Evolutionary conservation across 2,329 filamentous ascomycete species (phyloP).

Genomic region (Monosporascus sp.): DNA sequence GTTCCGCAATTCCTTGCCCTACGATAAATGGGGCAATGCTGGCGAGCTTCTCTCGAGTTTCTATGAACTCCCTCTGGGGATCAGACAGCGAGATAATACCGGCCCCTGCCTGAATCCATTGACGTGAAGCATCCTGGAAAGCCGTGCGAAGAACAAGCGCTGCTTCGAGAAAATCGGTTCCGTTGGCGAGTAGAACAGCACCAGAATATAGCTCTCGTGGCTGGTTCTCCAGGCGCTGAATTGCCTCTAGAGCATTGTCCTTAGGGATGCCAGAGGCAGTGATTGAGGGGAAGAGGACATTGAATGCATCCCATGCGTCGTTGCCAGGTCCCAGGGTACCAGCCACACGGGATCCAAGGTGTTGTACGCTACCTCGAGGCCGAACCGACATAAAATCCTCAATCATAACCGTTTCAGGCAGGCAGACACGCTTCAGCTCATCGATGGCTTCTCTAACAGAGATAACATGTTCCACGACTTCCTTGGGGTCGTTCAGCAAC

Average conservation of each 20-base stretch:
- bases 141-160: too few species aligned
- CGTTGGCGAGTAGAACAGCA: conserved; percentile 7
- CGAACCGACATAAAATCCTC: conserved; percentile 13
- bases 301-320: conserved; percentile 13
- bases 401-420: conserved; percentile 6
- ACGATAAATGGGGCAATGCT: not conserved
- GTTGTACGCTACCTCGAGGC: conserved; percentile 11
- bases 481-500: too few species aligned
- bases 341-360: conserved; percentile 13
- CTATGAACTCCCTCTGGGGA: conserved; percentile 11
- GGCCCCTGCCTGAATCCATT: not conserved
- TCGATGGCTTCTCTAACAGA: too few species aligned
- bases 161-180: too few species aligned
- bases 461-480: too few species aligned
- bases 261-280: conserved; percentile 16
- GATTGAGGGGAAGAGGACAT: conserved; percentile 15
- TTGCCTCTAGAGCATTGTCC: conserved; percentile 5
- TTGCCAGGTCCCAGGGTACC: conserved; percentile 4
- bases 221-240: conserved; percentile 6
- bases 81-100: conserved; percentile 10
- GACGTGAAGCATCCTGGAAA: too few species aligned
- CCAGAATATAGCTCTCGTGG: conserved; percentile 15
- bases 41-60: conserved; percentile 12
- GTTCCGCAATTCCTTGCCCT: too few species aligned
- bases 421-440: conserved; percentile 10